These are phyloP conservation scores for Eutrema salsugineum DNA, from an alignment of 441 rosid genomes.

Conservation along the genomic window DNA sequence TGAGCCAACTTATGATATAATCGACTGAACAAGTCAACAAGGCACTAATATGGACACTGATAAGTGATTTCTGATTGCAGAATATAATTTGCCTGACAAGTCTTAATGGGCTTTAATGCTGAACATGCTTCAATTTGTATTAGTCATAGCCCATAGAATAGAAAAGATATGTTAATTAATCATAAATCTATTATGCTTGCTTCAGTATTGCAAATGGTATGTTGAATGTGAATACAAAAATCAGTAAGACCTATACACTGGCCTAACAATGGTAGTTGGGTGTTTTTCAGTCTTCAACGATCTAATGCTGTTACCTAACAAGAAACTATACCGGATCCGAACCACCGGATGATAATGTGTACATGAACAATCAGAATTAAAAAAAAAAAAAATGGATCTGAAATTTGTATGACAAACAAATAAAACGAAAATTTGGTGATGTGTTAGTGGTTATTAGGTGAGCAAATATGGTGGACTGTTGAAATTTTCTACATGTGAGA, in stretches of 20 bases:
- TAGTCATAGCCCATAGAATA: not conserved
- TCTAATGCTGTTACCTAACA: not conserved
- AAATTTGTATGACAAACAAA: not conserved
- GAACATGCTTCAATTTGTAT: not conserved
- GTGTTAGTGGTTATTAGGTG: conserved; percentile 28
- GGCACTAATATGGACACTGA: too few relatives aligned
- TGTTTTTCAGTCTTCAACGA: not conserved
- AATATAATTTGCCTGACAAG: not conserved
- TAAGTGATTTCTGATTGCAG: too few relatives aligned
- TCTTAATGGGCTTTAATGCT: not conserved
- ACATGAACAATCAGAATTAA: not conserved
- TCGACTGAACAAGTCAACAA: too few relatives aligned
- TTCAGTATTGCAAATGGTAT: not conserved
- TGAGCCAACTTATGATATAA: too few relatives aligned
- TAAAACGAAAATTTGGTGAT: conserved; percentile 15
- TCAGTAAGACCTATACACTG: not conserved
- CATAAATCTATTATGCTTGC: too few relatives aligned
- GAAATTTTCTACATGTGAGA: conserved; percentile 1
- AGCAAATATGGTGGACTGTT: conserved; percentile 9
- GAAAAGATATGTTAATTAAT: too few relatives aligned
- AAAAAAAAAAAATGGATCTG: not conserved
- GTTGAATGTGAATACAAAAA: not conserved
- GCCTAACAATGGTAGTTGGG: not conserved
- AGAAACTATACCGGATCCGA: not conserved
- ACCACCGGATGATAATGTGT: not conserved